A percentile compares a stretch with the other conserved stretches of the same genome.
Conservation (phyloP, 73 alveolate genomes). For the Paramecium sexaurelia region DNA sequence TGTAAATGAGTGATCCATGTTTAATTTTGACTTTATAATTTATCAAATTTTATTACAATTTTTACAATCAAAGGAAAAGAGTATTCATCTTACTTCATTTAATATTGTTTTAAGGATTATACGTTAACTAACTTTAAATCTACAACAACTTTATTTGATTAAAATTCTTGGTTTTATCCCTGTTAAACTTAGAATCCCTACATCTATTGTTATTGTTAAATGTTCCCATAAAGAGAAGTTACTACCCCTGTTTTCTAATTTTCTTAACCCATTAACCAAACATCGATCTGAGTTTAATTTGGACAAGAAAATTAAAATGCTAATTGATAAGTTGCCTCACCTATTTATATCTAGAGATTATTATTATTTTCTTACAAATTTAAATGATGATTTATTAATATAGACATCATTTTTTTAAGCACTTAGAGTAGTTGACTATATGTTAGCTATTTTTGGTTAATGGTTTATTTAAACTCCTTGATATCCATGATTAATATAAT, state of each 20-base stretch:
- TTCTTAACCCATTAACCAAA: neutral
- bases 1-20: neutral
- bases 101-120: neutral
- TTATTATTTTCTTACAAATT: neutral
- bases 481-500: neutral
- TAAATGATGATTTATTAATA: constrained; percentile 27
- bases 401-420: constrained; percentile 22
- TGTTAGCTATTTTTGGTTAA: neutral
- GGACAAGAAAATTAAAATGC: neutral
- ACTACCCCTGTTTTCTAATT: neutral
- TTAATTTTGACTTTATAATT: neutral
- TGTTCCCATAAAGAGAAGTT: neutral
- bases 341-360: neutral
- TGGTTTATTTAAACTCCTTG: neutral
- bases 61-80: neutral
- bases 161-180: neutral
- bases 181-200: neutral
- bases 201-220: neutral
- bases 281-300: neutral
- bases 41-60: neutral
- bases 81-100: neutral
- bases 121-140: neutral
- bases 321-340: neutral
- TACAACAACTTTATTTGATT: neutral
- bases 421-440: neutral